Conservation (phyloP, 331 rosid species). For the Prunus yedoensis region DNA sequence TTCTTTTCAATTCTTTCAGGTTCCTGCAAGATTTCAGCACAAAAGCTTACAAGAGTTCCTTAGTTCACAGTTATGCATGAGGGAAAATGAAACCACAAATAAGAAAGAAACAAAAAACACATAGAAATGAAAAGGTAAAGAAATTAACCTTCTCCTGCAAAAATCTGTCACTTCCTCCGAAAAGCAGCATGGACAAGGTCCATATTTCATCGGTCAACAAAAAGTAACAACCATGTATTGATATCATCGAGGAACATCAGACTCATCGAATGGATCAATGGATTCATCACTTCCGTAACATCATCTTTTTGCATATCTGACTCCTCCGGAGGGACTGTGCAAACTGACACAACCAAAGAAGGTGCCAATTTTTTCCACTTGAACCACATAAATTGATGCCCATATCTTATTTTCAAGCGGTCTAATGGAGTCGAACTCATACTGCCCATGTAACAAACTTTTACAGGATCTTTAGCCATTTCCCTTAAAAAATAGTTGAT, state of each 20-base stretch:
- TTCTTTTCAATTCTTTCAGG: conserved; percentile 50
- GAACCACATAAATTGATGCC: conserved; percentile 63
- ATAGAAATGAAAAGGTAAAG: conserved; percentile 7
- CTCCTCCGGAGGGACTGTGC: conserved; percentile 30
- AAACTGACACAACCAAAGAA: conserved; percentile 4
- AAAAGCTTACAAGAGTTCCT: not conserved
- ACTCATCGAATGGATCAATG: conserved; percentile 48
- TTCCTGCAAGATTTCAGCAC: conserved; percentile 51
- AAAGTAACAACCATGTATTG: conserved; percentile 54
- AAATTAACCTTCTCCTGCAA: conserved; percentile 65
- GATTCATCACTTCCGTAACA: conserved; percentile 46
- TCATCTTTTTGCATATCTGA: conserved; percentile 39
- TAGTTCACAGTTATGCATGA: not conserved
- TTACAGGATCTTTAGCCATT: conserved; percentile 32
- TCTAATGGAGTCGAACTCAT: conserved; percentile 63
- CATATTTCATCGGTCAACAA: conserved; percentile 82
- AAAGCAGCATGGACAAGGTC: conserved; percentile 79
- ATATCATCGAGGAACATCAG: conserved; percentile 43
- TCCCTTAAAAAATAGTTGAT: conserved; percentile 80
- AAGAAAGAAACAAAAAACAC: not conserved
- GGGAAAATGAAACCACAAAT: not conserved
- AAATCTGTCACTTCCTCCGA: conserved; percentile 62
- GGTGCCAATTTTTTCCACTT: conserved; percentile 57
- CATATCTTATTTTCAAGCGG: conserved; percentile 68
- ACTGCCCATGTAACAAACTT: conserved; percentile 59